Percentiles rank a stretch among this genome's conserved stretches.
Conservation (phyloP, 2,329 filamentous ascomycete species). For the Fusarium devonianum region DNA sequence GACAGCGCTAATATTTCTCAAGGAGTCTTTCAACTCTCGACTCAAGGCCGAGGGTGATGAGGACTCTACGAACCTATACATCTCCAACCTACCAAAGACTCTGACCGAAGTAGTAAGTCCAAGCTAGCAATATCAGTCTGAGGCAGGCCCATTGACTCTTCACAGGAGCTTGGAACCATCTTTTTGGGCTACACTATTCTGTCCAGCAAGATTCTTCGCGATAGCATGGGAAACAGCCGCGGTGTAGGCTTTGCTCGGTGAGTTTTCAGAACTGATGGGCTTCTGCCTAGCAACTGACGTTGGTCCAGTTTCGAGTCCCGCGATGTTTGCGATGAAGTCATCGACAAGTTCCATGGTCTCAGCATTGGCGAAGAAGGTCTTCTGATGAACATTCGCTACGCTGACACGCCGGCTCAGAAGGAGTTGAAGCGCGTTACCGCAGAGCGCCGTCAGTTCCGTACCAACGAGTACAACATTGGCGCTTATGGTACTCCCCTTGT, state of each 20-base stretch:
- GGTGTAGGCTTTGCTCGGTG: slow-evolving; percentile 98
- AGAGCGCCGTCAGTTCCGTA: slow-evolving; percentile 92
- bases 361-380: slow-evolving; percentile 79
- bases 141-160: slow-evolving; percentile 15
- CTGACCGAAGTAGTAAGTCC: slow-evolving; percentile 84
- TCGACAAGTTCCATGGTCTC: slow-evolving; percentile 84
- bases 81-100: slow-evolving; percentile 92
- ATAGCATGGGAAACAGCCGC: slow-evolving; percentile 89
- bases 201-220: slow-evolving; percentile 94
- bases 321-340: slow-evolving; percentile 88
- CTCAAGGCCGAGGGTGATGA: slow-evolving; percentile 96
- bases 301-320: slow-evolving; percentile 82
- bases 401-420: slow-evolving; percentile 96
- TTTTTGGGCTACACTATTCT: slow-evolving; percentile 84
- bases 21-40: slow-evolving; percentile 98
- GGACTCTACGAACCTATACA: slow-evolving; percentile 92
- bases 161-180: slow-evolving; percentile 76
- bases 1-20: slow-evolving; percentile 8
- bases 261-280: slow-evolving; percentile 39
- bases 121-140: neutral
- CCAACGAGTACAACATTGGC: slow-evolving; percentile 89
- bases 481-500: slow-evolving; percentile 71
- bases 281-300: slow-evolving; percentile 3
- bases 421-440: slow-evolving; percentile 95
- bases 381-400: slow-evolving; percentile 92